A percentile compares a stretch with the other conserved stretches of the same genome.
phyloP scores from a whole-genome alignment of 371 early-diverging fungal genomes.

The Thermomucor indicae-seudaticae region DNA sequence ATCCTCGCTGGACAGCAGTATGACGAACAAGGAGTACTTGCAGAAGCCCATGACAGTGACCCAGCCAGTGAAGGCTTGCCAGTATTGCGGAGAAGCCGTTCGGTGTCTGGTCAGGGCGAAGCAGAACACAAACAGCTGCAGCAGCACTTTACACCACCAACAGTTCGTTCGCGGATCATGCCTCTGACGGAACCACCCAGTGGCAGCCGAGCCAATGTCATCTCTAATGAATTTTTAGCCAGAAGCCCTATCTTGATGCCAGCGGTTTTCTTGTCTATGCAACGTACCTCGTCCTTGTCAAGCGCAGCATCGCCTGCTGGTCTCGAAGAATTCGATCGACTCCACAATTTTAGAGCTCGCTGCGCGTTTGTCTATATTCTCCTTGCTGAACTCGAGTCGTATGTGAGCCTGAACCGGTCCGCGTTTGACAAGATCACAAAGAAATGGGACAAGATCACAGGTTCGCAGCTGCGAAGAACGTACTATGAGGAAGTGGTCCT shows the following conservation, averaged over 20 bases:
- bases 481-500: slow-evolving; percentile 53
- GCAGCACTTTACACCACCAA: neutral
- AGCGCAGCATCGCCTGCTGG: slow-evolving; percentile 4
- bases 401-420: slow-evolving; percentile 80
- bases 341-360: slow-evolving; percentile 7
- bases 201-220: neutral
- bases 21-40: too few species aligned
- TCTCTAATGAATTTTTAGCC: neutral
- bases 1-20: neutral
- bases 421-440: slow-evolving; percentile 93
- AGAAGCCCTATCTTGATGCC: neutral
- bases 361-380: slow-evolving; percentile 6
- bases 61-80: neutral
- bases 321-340: slow-evolving; percentile 3
- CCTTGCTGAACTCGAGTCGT: slow-evolving; percentile 77
- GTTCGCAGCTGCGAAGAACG: slow-evolving; percentile 30
- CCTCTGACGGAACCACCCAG: neutral
- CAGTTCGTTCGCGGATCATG: neutral
- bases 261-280: neutral
- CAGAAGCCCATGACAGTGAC: neutral
- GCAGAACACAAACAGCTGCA: too few species aligned
- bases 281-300: neutral
- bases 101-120: neutral
- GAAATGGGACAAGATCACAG: slow-evolving; percentile 86
- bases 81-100: neutral